Base-by-base conservation (phyloP, 129 eudicot species). In the Escallonia rubra region DNA sequence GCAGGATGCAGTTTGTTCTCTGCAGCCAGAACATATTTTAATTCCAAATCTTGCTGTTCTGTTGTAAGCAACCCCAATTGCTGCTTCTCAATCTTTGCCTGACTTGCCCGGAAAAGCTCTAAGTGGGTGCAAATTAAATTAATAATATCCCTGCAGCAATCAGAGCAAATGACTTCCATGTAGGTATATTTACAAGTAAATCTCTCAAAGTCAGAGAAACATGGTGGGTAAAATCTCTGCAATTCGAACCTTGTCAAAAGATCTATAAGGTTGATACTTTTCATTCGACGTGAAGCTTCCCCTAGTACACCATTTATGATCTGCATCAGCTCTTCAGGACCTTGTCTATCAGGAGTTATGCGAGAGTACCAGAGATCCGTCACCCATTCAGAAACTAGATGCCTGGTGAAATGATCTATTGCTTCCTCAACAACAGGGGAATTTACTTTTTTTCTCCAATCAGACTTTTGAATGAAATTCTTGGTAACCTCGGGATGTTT, bases 361-460 rank as follows among this genome's bases (percentile, higher is more conserved):
- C 86, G 85, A 59, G 96, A 81, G 72, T 94, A 94, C 99, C 99
- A 94, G 54, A 94, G 90, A 87, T 87, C 94, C 38, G 97, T 94
- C 59, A 94, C 97, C 99, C 99, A 94, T 74, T 94, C 99, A 0
- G 96, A 90, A 76, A 94, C 90, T 70, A 94, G 64, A 72, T 90
- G 99, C 67, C 76, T 79, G 15, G 97, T 82, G 65, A 94, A 94
- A 63, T 87, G 93, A 68, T 94, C 97, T 41, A 94, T 79, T 72
- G 99, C 99, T 55, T 83, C 96, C 76, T 94, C 99, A 56, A 94
- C 99, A 71, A 82, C 85, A 46, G 96, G 99, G 14, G 99, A 94
- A 70, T 85, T 87, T 54, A 94, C 97, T 74, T 90, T 90, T 57
- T 57, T 72, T 79, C 86, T 94, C 99, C 99, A 94, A 16, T 90